Percentiles rank a stretch among this genome's conserved stretches.
phyloP scores from a whole-genome alignment of 176 grass and related monocot genomes.

The Saccharum officinarum region DNA sequence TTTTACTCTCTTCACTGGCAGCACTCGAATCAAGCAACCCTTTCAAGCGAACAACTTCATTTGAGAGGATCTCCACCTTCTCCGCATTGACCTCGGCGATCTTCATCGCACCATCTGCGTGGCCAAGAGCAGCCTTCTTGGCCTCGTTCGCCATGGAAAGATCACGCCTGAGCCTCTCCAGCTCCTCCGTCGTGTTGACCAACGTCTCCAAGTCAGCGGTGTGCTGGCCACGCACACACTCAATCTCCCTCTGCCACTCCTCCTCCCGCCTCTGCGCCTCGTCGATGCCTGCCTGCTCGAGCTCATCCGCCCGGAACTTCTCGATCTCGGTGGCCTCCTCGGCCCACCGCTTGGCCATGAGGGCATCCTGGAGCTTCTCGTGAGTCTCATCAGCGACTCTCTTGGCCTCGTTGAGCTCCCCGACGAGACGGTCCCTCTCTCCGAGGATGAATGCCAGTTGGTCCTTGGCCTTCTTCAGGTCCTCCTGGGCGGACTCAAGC shows the following conservation, averaged over 20 bases:
- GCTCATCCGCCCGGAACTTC: slow-evolving; percentile 90
- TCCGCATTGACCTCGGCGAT: slow-evolving; percentile 64
- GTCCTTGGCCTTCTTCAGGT: slow-evolving; percentile 82
- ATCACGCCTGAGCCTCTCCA: slow-evolving; percentile 62
- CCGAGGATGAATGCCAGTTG: slow-evolving; percentile 58
- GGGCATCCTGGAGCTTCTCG: slow-evolving; percentile 85
- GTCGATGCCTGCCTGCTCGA: slow-evolving; percentile 71
- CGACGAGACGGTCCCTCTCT: slow-evolving; percentile 61
- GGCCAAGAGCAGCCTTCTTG: slow-evolving; percentile 63
- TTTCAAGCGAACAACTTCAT: slow-evolving; percentile 65
- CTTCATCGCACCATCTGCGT: slow-evolving; percentile 82
- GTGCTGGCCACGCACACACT: slow-evolving; percentile 64
- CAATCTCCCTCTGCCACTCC: slow-evolving; percentile 64
- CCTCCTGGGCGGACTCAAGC: slow-evolving; percentile 60
- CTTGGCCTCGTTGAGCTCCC: slow-evolving; percentile 73
- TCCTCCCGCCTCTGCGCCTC: slow-evolving; percentile 68
- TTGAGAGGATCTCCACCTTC: slow-evolving; percentile 73
- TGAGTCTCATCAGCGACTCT: slow-evolving; percentile 50
- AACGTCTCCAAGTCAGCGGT: slow-evolving; percentile 52
- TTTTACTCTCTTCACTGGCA: slow-evolving; percentile 60
- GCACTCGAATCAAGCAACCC: slow-evolving; percentile 61
- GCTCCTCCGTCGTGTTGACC: slow-evolving; percentile 62
- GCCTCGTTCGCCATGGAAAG: slow-evolving; percentile 54
- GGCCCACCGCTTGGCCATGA: slow-evolving; percentile 67
- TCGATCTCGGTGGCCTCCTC: slow-evolving; percentile 82